Conservation (phyloP, 73 alveolate species). For the Stentor roeselii region DNA sequence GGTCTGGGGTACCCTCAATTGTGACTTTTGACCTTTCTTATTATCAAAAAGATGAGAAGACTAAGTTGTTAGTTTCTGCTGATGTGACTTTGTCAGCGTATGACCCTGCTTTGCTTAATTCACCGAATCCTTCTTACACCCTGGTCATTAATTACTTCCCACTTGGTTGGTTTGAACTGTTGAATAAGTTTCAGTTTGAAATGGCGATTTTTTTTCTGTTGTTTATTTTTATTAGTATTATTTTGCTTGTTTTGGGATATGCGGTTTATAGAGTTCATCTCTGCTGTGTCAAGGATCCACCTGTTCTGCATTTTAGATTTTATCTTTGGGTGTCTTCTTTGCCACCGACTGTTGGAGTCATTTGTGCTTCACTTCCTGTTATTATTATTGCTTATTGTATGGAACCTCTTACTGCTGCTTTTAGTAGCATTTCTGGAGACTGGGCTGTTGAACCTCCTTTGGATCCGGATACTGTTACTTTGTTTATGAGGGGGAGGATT, state of each 20-base stretch:
- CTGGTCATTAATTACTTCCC: constrained; percentile 48
- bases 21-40: constrained; percentile 43
- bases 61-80: constrained; percentile 37
- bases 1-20: constrained; percentile 44
- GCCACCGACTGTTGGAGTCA: constrained; percentile 61
- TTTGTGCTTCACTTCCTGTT: constrained; percentile 50
- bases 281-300: constrained; percentile 41
- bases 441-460: constrained; percentile 45
- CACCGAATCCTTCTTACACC: constrained; percentile 32
- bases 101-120: not conserved
- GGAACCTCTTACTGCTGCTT: constrained; percentile 30
- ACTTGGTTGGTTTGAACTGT: constrained; percentile 52
- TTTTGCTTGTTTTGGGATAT: constrained; percentile 33
- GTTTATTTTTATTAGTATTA: constrained; percentile 38
- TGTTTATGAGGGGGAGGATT: constrained; percentile 50
- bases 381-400: constrained; percentile 37
- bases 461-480: constrained; percentile 26
- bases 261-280: constrained; percentile 47
- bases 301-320: constrained; percentile 48
- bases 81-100: constrained; percentile 37
- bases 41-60: constrained; percentile 37
- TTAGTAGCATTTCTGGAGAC: constrained; percentile 39
- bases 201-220: constrained; percentile 50
- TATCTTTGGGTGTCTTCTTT: constrained; percentile 46
- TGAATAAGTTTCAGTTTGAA: constrained; percentile 52